phyloP scores from a whole-genome alignment of 1,284 basidiomycete species.

The Ceratobasidium sp. region DNA sequence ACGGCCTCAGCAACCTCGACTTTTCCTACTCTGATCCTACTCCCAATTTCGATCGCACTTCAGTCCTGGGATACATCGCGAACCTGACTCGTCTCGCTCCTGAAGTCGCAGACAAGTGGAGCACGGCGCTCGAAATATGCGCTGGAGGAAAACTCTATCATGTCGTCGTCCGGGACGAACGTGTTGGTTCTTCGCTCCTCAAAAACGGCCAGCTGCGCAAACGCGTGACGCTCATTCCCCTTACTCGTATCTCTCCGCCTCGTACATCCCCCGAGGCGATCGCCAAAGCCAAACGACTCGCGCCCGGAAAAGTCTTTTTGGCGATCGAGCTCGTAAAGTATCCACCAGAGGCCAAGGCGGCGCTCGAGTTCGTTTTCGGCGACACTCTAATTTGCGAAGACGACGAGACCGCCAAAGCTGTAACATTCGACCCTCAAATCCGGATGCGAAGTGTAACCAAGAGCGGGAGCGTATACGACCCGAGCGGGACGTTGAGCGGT shows the following conservation, averaged over 20 bases:
- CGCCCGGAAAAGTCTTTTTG: slow-evolving; percentile 84
- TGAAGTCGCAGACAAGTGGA: slow-evolving; percentile 77
- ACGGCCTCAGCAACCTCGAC: slow-evolving; percentile 78
- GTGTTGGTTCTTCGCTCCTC: slow-evolving; percentile 87
- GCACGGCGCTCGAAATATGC: slow-evolving; percentile 93
- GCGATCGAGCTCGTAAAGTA: slow-evolving; percentile 92
- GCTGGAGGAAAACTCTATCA: slow-evolving; percentile 95
- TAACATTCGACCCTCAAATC: slow-evolving; percentile 86
- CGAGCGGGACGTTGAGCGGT: slow-evolving; percentile 92
- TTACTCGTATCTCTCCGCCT: slow-evolving; percentile 81
- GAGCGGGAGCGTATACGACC: slow-evolving; percentile 97
- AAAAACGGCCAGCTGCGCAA: slow-evolving; percentile 87
- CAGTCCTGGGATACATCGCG: slow-evolving; percentile 95
- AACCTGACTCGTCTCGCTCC: slow-evolving; percentile 80
- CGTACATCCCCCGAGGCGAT: slow-evolving; percentile 68
- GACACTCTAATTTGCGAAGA: slow-evolving; percentile 94
- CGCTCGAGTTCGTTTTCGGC: slow-evolving; percentile 95
- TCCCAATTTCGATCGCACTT: slow-evolving; percentile 85
- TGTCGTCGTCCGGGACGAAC: slow-evolving; percentile 92
- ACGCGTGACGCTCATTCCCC: slow-evolving; percentile 92
- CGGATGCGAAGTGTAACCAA: slow-evolving; percentile 89
- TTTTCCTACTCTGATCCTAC: slow-evolving; percentile 87
- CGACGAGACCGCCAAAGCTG: slow-evolving; percentile 86
- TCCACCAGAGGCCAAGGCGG: slow-evolving; percentile 84
- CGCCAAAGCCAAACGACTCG: slow-evolving; percentile 78